These are phyloP conservation scores for Dioszegia crocea DNA, from an alignment of 768 basidiomycete species.

Conservation along the genomic window DNA sequence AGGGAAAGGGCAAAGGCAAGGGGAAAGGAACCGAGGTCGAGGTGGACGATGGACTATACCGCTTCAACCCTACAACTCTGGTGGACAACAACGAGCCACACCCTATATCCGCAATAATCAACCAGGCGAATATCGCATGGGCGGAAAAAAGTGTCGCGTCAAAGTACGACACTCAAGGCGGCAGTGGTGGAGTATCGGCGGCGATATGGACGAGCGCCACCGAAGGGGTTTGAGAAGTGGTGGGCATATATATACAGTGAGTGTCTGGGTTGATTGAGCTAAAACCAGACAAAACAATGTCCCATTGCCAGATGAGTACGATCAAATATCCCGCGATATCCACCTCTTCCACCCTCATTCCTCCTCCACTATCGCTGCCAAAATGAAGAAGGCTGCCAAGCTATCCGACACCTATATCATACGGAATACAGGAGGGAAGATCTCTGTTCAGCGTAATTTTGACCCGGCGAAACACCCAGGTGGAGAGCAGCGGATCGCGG, in stretches of 20 bases:
- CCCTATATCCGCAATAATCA: conserved; percentile 55
- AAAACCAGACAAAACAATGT: conserved; percentile 30
- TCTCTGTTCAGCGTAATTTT: conserved; percentile 10
- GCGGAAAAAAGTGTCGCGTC: conserved; percentile 43
- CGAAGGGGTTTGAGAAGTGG: conserved; percentile 55
- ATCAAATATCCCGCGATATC: conserved; percentile 57
- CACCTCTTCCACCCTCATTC: conserved; percentile 74
- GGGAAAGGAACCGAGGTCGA: background rate
- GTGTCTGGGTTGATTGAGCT: conserved; percentile 16
- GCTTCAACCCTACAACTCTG: background rate
- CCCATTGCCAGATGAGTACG: conserved; percentile 44
- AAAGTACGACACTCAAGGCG: conserved; percentile 51
- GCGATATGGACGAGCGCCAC: conserved; percentile 45
- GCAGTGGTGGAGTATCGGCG: conserved; percentile 53
- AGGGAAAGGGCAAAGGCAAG: background rate
- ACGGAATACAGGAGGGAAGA: conserved; percentile 16
- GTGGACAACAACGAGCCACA: conserved; percentile 38
- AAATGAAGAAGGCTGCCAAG: conserved; percentile 17
- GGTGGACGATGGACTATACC: background rate
- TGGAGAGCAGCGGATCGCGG: conserved; percentile 23
- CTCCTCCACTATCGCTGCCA: conserved; percentile 51
- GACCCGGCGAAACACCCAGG: conserved; percentile 27
- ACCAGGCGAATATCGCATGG: conserved; percentile 52
- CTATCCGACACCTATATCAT: conserved; percentile 21
- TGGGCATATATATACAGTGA: conserved; percentile 56